These are phyloP conservation scores for Pleurotus pulmonarius DNA, from an alignment of 768 basidiomycete species.

Conservation along the genomic window DNA sequence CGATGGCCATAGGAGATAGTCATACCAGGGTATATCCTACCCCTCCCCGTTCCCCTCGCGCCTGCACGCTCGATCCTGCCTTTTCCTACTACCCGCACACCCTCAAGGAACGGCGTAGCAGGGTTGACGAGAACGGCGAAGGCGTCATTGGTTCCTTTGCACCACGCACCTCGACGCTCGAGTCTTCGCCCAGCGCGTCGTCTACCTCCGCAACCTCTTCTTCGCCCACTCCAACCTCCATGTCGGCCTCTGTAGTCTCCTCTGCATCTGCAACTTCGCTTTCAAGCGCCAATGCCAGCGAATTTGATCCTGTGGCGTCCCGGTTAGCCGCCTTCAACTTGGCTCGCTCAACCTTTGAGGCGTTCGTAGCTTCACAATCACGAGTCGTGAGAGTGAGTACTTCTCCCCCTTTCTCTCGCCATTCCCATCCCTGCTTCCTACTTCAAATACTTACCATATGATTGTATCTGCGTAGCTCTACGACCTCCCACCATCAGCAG, in stretches of 20 bases:
- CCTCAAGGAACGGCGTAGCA: neutral
- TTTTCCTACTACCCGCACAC: slow-evolving; percentile 10
- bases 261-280: slow-evolving; percentile 10
- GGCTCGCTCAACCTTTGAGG: slow-evolving; percentile 20
- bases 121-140: too few species aligned
- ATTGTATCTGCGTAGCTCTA: slow-evolving; percentile 25
- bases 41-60: neutral
- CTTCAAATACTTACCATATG: slow-evolving; percentile 9
- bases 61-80: slow-evolving; percentile 12
- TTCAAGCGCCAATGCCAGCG: neutral
- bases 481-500: slow-evolving; percentile 34
- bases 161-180: slow-evolving; percentile 13
- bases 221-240: slow-evolving; percentile 20
- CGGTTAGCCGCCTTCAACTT: slow-evolving; percentile 2
- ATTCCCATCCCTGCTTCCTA: neutral
- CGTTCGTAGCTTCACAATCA: slow-evolving; percentile 48
- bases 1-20: neutral
- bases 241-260: neutral
- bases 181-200: slow-evolving; percentile 8
- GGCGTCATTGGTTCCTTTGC: slow-evolving; percentile 22
- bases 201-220: slow-evolving; percentile 30
- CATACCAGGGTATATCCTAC: neutral
- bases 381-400: slow-evolving; percentile 50
- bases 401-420: slow-evolving; percentile 10
- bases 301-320: neutral